Base-by-base conservation (phyloP, 2,329 filamentous ascomycete genomes). In the Aspergillus aculeatus region DNA sequence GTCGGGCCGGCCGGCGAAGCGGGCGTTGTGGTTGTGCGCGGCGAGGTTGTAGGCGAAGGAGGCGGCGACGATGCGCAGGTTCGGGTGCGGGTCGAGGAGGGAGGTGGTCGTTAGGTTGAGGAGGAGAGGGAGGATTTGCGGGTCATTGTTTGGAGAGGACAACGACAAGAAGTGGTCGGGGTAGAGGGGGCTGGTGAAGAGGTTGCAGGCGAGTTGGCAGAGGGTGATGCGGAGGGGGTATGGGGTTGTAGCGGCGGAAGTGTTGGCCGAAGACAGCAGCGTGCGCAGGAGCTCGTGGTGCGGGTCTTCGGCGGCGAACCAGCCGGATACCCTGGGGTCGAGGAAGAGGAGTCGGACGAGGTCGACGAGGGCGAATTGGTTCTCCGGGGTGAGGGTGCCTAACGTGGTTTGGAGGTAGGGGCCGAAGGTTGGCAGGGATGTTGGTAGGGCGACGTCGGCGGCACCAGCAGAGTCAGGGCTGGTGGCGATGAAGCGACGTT, bases 41-140 rank as follows among this genome's bases (percentile, higher is more conserved):
- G 91, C 84, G 0, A 98, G 76, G 66, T 98, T 97, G 79, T 92
- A 95, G 0, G 93, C 84, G 2, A 98, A 81, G 1, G 89, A 91
- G 0, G 93, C 87, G 0, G 93, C 91, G 1, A 92, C 90, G 3
- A 94, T 89, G 47, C 93, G 86, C 2, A 94, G 84, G 56, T 87
- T 92, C 67, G 95, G 87, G 50, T 83, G 84, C 31, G 87, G 85
- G 67, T 96, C 92, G 0, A 97, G 82, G 26, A 98, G 87, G 62
- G 89, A 91, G 1, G 87, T 85, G 0, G 91, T 90, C 21, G 95
- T 83, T 14, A 97, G 82, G 60, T 84, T 81, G 1, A 90, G 86
- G 29, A 94, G 78, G 0, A 85, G 80, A 1, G 78, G 72, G 5
- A 86, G 83, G 53, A 92, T 75, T 23, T 67, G 55, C n/a, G n/a